Percentiles rank a stretch among this genome's conserved stretches.
Conservation (phyloP, 1,284 basidiomycete genomes). For the Vanrija pseudolonga region DNA sequence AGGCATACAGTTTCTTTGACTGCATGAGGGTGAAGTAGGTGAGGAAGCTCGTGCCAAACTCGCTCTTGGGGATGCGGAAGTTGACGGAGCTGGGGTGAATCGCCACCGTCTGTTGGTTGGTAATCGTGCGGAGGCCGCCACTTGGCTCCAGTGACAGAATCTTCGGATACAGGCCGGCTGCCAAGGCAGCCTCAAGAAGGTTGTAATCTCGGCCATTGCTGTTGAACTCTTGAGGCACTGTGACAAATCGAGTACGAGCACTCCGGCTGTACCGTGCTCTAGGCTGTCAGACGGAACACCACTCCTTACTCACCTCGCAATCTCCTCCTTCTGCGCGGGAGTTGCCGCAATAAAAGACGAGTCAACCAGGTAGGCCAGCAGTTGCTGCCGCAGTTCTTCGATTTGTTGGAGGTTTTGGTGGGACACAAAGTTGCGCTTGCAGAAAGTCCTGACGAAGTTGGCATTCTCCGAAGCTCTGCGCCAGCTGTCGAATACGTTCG, state of each 20-base stretch:
- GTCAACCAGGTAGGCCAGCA: slow-evolving; percentile 78
- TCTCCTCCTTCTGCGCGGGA: slow-evolving; percentile 62
- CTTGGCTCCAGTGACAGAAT: slow-evolving; percentile 66
- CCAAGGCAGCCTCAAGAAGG: slow-evolving; percentile 76
- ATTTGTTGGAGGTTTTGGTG: slow-evolving; percentile 94
- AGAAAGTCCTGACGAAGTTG: slow-evolving; percentile 66
- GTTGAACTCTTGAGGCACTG: slow-evolving; percentile 69
- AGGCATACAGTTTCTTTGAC: slow-evolving; percentile 70
- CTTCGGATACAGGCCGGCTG: slow-evolving; percentile 89
- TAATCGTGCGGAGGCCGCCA: slow-evolving; percentile 70
- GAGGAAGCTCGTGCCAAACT: slow-evolving; percentile 72
- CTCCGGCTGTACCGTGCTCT: slow-evolving; percentile 70
- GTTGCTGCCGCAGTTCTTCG: slow-evolving; percentile 93
- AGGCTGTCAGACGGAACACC: slow-evolving; percentile 2
- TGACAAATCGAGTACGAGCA: slow-evolving; percentile 70
- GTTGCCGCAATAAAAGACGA: slow-evolving; percentile 77
- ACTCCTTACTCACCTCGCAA: slow-evolving; percentile 58
- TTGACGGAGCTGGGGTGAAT: slow-evolving; percentile 88
- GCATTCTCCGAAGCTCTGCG: slow-evolving; percentile 67
- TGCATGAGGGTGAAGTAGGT: slow-evolving; percentile 83
- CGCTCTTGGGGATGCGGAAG: slow-evolving; percentile 62
- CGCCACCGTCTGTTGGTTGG: slow-evolving; percentile 73
- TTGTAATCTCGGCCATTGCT: slow-evolving; percentile 60
- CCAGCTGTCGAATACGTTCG: slow-evolving; percentile 88
- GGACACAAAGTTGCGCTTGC: slow-evolving; percentile 78